Conservation (phyloP, 2,329 filamentous ascomycete genomes). For the Amauroascus niger region DNA sequence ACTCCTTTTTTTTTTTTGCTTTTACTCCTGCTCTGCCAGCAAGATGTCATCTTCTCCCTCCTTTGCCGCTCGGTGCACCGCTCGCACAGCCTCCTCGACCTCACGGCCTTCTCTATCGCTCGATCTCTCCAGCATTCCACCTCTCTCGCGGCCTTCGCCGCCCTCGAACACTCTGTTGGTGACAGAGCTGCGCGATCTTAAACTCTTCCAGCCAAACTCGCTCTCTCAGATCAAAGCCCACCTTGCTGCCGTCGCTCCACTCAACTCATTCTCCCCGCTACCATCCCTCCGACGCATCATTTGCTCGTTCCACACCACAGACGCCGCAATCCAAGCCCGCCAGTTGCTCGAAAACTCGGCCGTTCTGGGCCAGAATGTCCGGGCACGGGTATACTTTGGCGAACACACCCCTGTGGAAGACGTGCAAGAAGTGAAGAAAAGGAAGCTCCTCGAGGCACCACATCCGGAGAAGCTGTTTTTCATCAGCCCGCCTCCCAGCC, state of each 20-base stretch:
- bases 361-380: constrained; percentile 27
- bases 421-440: constrained; percentile 24
- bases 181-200: constrained; percentile 39
- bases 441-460: constrained; percentile 46
- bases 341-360: constrained; percentile 34
- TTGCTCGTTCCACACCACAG: constrained; percentile 38
- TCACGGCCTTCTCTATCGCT: constrained; percentile 32
- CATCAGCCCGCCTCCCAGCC: constrained; percentile 54
- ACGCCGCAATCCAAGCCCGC: constrained; percentile 37
- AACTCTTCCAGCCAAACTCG: constrained; percentile 39
- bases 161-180: constrained; percentile 45
- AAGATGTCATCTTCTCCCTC: constrained; percentile 20
- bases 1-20: too few species aligned
- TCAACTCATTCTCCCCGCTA: constrained; percentile 45
- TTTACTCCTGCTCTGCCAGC: background rate
- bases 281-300: constrained; percentile 44
- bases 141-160: constrained; percentile 38
- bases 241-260: constrained; percentile 33
- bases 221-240: constrained; percentile 36
- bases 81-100: constrained; percentile 14
- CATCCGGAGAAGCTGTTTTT: constrained; percentile 56
- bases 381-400: constrained; percentile 42
- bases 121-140: constrained; percentile 38
- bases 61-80: constrained; percentile 17
- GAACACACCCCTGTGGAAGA: constrained; percentile 37